Percentiles rank a stretch among this genome's conserved stretches.
These are phyloP conservation scores for Aureobasidium musti DNA, from an alignment of 2,329 filamentous ascomycete species.

Conservation along the genomic window DNA sequence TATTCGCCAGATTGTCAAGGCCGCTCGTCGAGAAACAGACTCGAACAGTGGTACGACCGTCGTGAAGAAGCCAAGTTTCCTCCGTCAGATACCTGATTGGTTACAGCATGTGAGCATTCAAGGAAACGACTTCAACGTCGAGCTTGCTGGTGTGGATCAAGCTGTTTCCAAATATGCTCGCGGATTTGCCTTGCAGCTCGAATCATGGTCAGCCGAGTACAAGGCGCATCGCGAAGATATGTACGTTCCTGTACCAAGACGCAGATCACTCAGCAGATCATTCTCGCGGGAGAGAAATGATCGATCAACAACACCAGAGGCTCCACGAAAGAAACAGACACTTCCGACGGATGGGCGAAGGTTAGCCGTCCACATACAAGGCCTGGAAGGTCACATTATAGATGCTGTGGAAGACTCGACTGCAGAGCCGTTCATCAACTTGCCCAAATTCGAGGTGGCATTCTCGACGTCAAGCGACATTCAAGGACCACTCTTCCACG, in stretches of 20 bases:
- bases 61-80: constrained; percentile 62
- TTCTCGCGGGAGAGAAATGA: constrained; percentile 24
- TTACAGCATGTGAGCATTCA: constrained; percentile 80
- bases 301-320: constrained; percentile 56
- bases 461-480: constrained; percentile 82
- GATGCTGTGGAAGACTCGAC: constrained; percentile 85
- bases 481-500: constrained; percentile 82
- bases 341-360: constrained; percentile 69
- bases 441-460: constrained; percentile 85
- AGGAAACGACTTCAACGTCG: constrained; percentile 83
- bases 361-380: constrained; percentile 75
- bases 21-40: constrained; percentile 71
- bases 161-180: constrained; percentile 79
- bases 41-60: constrained; percentile 42
- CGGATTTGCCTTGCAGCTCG: constrained; percentile 81
- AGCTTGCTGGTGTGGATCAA: constrained; percentile 84
- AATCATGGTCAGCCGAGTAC: constrained; percentile 87
- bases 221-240: constrained; percentile 70
- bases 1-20: constrained; percentile 83
- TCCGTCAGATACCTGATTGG: constrained; percentile 81
- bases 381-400: constrained; percentile 86
- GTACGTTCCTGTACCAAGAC: constrained; percentile 57
- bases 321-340: constrained; percentile 41
- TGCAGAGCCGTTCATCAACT: constrained; percentile 77
- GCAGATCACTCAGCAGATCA: constrained; percentile 66